A percentile compares a stretch with the other conserved stretches of the same genome.
Evolutionary conservation across 2,329 filamentous ascomycete genomes (phyloP).

Genomic region (Neofusicoccum laricinum): DNA sequence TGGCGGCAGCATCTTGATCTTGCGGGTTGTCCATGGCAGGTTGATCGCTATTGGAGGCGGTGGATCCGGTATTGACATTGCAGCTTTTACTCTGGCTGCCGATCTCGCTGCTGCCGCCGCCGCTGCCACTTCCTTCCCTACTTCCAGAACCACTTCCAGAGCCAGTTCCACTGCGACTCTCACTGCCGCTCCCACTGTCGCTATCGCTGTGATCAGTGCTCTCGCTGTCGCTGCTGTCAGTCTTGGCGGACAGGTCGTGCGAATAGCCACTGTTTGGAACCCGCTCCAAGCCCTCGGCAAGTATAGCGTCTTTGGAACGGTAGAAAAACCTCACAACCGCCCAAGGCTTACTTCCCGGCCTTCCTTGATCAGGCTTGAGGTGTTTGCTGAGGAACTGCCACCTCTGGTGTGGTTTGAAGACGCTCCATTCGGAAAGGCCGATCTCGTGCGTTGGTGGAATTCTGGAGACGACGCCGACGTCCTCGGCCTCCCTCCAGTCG

Average conservation of each 20-base stretch:
- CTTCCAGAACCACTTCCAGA: too few relatives aligned
- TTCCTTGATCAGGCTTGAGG: not conserved
- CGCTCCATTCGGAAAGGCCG: conserved; percentile 10
- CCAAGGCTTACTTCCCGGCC: conserved; percentile 37
- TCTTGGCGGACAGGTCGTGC: not conserved
- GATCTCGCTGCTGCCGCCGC: too few relatives aligned
- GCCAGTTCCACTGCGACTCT: too few relatives aligned
- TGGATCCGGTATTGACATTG: too few relatives aligned
- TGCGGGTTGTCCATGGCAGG: too few relatives aligned
- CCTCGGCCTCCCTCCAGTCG: not conserved
- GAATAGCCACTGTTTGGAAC: not conserved
- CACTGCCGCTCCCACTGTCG: too few relatives aligned
- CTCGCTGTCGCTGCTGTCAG: not conserved
- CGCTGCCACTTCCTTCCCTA: too few relatives aligned
- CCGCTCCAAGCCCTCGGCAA: not conserved
- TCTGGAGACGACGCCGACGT: not conserved
- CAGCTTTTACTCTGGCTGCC: too few relatives aligned
- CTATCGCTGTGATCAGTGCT: not conserved
- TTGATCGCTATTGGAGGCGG: too few relatives aligned
- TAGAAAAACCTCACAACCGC: conserved; percentile 43
- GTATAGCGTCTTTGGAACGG: conserved; percentile 25
- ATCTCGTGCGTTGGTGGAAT: not conserved
- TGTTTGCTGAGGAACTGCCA: not conserved
- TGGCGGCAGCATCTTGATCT: not conserved
- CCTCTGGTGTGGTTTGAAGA: conserved; percentile 17